phyloP scores from a whole-genome alignment of 371 early-diverging fungal genomes.

The Choanephora cucurbitarum region DNA sequence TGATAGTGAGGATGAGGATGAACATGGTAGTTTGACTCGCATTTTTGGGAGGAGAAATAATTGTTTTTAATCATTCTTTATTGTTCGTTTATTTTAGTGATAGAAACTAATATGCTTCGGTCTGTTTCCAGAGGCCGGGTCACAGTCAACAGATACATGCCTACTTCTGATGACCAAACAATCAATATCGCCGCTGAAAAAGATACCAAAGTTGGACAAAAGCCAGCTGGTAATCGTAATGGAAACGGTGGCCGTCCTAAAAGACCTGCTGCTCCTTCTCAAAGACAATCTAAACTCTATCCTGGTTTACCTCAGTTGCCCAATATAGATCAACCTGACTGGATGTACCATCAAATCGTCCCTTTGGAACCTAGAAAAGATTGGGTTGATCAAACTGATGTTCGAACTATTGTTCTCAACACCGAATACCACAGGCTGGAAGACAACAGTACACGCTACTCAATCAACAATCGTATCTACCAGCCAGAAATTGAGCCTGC shows the following conservation, averaged over 20 bases:
- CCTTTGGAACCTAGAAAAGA: slow-evolving; percentile 18
- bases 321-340: slow-evolving; percentile 13
- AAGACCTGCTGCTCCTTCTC: not conserved
- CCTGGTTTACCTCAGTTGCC: slow-evolving; percentile 25
- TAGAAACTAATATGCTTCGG: no score
- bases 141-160: no score
- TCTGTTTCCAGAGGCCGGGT: no score
- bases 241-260: slow-evolving; percentile 3
- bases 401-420: slow-evolving; percentile 30
- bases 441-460: slow-evolving; percentile 32
- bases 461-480: slow-evolving; percentile 34
- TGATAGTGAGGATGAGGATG: slow-evolving; percentile 1
- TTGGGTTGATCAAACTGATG: slow-evolving; percentile 19
- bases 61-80: no score
- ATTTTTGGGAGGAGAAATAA: no score
- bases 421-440: slow-evolving; percentile 8
- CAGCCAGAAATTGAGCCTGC: not conserved
- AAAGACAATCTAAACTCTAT: not conserved
- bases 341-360: slow-evolving; percentile 21
- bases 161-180: no score
- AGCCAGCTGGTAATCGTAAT: slow-evolving; percentile 1
- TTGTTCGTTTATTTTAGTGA: no score
- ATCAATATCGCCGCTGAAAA: not conserved
- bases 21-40: no score
- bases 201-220: no score